Evolutionary conservation across 2,329 filamentous ascomycete genomes (phyloP), one percentile per base, ranked within the genome.

Genomic region (Myriosclerotinia scirpicola): DNA sequence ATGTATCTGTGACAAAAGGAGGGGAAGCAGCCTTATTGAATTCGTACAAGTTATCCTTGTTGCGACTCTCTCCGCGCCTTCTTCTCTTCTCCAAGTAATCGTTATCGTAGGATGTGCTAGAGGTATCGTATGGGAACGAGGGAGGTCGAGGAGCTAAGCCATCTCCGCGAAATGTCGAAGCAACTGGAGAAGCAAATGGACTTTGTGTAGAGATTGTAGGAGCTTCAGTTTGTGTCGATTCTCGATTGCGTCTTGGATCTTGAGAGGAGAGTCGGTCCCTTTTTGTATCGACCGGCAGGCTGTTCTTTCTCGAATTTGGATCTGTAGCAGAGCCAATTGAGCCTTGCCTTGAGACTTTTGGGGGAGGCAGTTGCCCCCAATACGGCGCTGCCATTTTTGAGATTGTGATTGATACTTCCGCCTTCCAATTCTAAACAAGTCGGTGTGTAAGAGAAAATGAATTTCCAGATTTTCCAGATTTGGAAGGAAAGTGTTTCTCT

Each of bases 1-100:
- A 85, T 38, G 82, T 84, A 71, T 90, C 88, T 70, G 88, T 85
- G 44, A 84, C 86, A 60, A 81, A 79, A 22, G 85, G 82, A 14
- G 78, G 80, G 54, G 79, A 67, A 40, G 54, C 42, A 26, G 68
- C 17, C 38, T 65, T 60, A 14, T 66, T 66, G 12, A 67, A 64
- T 50, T 80, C 78, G 69, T 77, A 70, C 17, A 77, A 75, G 67
- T 80, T 75, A 53, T 81, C 80, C 67, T 80, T 79, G 68, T 79
- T 78, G 67, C 77, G 79, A 70, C 77, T 80, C 56, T 78, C 77
- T 40, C 38, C 64, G 64, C 80, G 79, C 69, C 79, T 78, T 68
- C 78, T 76, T 64, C 80, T 78, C 72, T 77, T 82, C 67, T 82
- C 81, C 53, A 76, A 62, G 56, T 79, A 77, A 62, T 83, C 81